Evolutionary conservation across 441 rosid species (phyloP), one percentile per base, ranked within the genome.

Genomic region (Syzygium syzygioides): DNA sequence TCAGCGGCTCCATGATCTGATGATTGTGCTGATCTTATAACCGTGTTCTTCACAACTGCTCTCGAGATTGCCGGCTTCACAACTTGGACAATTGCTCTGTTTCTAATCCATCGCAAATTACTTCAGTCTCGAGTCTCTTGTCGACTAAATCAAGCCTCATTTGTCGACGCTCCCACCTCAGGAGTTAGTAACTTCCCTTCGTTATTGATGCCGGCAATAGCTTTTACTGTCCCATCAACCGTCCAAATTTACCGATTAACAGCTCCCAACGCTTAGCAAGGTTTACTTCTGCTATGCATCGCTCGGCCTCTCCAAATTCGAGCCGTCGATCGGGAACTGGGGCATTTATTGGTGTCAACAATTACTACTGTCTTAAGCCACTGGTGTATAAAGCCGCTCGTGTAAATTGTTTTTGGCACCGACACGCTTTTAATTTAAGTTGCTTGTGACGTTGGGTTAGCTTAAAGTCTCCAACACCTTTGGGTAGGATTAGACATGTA

Each of bases 101-200:
- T 18, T 66, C 79, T 32, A 18, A 18, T 34, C 1, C 3, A 19
- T 10, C 7, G 2, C 79, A 19, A 66, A 68, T 68, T 34, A 68
- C 4, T 68, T 34, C 50, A 20, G 23, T 20, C 48, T 71, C 26
- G 4, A 71, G 4, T 37, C 80, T 71, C 28, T 37, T 1, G 9
- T 71, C 28, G 2, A 37, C 80, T 71, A 20, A 37, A 71, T 2
- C 7, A 2, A 19, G 50, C 17, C 80, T 20, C 80, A 1, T 37
- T 34, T 48, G 11, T 7, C 4, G 3, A 2, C 25, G 41, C 48
- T 19, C 1, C 0, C 7, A 13, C 48, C 79, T 68, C 2, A 0
- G 23, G 25, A 68, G 14, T 30, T 19, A 34, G 48, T 34, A 9
- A 34, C 14, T 68, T 34, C 34, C 48, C 26, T 34, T 34, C 2